phyloP scores from a whole-genome alignment of 176 grass and related monocot species.

The Urochloa ruziziensis region DNA sequence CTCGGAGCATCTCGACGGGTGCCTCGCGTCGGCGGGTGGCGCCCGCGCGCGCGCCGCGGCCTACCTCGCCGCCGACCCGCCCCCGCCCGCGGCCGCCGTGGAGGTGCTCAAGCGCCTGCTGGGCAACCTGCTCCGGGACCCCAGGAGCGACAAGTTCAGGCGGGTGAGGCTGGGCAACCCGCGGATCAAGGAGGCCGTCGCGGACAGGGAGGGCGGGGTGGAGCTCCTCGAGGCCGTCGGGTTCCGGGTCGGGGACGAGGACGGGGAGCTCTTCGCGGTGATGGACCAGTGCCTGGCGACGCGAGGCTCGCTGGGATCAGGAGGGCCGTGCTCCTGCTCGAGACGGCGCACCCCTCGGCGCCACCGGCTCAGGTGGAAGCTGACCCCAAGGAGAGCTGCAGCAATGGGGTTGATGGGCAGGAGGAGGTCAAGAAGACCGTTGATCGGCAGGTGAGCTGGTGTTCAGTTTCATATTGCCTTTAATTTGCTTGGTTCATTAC shows the following conservation, averaged over 20 bases:
- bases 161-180: constrained; percentile 80
- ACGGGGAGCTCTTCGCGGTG: constrained; percentile 78
- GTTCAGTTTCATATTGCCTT: neutral
- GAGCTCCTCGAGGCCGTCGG: constrained; percentile 75
- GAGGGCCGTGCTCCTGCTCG: constrained; percentile 52
- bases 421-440: constrained; percentile 32
- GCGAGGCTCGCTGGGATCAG: constrained; percentile 50
- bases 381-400: constrained; percentile 21
- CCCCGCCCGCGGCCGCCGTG: constrained; percentile 44
- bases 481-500: neutral
- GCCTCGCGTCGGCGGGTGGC: constrained; percentile 49
- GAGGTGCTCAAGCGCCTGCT: constrained; percentile 71
- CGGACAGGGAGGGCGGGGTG: constrained; percentile 58
- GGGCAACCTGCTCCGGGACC: constrained; percentile 65
- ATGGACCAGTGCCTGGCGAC: constrained; percentile 53
- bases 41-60: constrained; percentile 37
- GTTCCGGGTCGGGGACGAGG: constrained; percentile 58
- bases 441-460: constrained; percentile 70
- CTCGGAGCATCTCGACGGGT: constrained; percentile 68
- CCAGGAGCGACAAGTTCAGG: constrained; percentile 72
- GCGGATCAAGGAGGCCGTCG: constrained; percentile 84
- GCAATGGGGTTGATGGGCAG: neutral
- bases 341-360: constrained; percentile 36
- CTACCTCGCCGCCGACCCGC: constrained; percentile 56
- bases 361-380: neutral